Base-by-base conservation (phyloP, 2,329 filamentous ascomycete genomes). In the Hymenoscyphus repandus region DNA sequence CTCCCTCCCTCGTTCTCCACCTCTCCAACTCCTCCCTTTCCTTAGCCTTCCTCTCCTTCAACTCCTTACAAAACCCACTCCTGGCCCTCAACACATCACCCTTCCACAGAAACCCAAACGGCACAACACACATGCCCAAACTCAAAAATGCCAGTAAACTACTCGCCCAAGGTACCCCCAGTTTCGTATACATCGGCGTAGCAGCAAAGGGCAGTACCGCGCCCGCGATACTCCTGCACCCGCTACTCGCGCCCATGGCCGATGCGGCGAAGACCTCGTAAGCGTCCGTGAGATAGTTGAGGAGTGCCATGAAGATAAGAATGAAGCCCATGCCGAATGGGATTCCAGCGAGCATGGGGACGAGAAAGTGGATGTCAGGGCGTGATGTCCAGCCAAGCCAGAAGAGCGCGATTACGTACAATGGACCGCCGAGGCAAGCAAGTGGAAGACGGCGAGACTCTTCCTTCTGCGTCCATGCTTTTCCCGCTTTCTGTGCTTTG, bases 211-310 rank as follows among this genome's bases (percentile, higher is more conserved):
- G 71, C 1, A 74, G 66, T 0, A 69, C 72, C 6, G 73, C 70
- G 0, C 74, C 76, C 4, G 76, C 61, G 2, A 71, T 62, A 30
- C 65, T 69, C 18, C 70, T 60, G 11, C 62, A 62, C 33, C 66
- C 64, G 53, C 68, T 66, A 40, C 72, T 68, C 18, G 68, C 69
- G 1, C 71, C 71, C 58, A 74, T 82, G 2, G 83, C 69, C 41
- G 72, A 76, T 13, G 80, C 79, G 0, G 79, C 78, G 59, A 81
- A 81, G 52, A 71, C 68, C n/a, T 77, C 77, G 57, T 82, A 81
- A 39, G 70, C 72, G 44, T 80, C 70, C 1, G 78, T 76, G 10
- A 82, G 70, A 64, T 82, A 82, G 56, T 81, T 72, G 57, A 82
- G 79, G 60, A 83, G 72, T 60, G 75, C 78, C 68, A 82, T 78